Percentiles rank a stretch among this genome's conserved stretches.
These are phyloP conservation scores for Stachybotrys echinatus DNA, from an alignment of 2,329 filamentous ascomycete genomes.

Conservation along the genomic window DNA sequence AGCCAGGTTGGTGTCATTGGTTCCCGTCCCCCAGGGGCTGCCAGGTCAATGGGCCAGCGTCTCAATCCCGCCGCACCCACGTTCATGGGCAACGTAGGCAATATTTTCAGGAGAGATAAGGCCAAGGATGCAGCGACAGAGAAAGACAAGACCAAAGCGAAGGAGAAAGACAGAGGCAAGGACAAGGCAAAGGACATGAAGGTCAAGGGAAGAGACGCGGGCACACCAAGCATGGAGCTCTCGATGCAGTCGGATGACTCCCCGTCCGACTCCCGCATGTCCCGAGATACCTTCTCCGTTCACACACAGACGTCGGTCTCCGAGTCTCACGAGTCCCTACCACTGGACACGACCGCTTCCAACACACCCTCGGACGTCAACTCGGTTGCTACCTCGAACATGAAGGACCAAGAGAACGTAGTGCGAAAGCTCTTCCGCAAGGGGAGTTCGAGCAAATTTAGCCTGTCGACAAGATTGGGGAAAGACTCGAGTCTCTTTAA, in stretches of 20 bases:
- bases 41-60: conserved; percentile 47
- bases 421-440: conserved; percentile 59
- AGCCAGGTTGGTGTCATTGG: conserved; percentile 70
- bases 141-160: conserved; percentile 22
- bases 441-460: conserved; percentile 61
- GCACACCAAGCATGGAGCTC: conserved; percentile 32
- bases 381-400: conserved; percentile 27
- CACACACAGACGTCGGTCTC: conserved; percentile 54
- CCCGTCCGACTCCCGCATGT: conserved; percentile 47
- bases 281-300: conserved; percentile 51
- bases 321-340: conserved; percentile 55
- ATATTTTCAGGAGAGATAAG: conserved; percentile 51
- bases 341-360: conserved; percentile 49
- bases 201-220: conserved; percentile 30
- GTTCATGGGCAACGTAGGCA: conserved; percentile 72
- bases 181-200: conserved; percentile 28
- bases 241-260: conserved; percentile 38
- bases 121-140: conserved; percentile 25
- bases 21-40: conserved; percentile 55
- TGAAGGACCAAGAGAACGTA: conserved; percentile 51
- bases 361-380: conserved; percentile 52
- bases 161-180: conserved; percentile 23
- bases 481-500: conserved; percentile 53
- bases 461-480: conserved; percentile 49
- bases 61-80: conserved; percentile 87